phyloP scores from a whole-genome alignment of 352 stramenopile genomes.

The Phytophthora sp. region DNA sequence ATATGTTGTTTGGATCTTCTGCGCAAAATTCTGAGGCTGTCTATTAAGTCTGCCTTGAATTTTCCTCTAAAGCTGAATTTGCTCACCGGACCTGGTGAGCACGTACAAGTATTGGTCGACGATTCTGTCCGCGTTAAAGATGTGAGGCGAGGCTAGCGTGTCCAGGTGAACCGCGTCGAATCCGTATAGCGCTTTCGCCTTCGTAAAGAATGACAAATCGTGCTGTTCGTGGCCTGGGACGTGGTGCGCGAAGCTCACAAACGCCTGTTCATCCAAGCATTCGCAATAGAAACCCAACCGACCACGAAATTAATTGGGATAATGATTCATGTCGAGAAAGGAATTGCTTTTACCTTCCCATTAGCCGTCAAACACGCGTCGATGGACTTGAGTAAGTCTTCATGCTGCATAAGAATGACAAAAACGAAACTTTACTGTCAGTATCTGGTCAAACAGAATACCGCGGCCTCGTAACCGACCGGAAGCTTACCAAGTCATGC shows the following conservation, averaged over 20 bases:
- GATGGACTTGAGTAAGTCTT: conserved; percentile 53
- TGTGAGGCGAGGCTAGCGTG: conserved; percentile 45
- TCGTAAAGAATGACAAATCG: conserved; percentile 60
- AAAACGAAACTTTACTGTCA: conserved; percentile 1
- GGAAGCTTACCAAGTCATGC: conserved; percentile 48
- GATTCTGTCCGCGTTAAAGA: conserved; percentile 50
- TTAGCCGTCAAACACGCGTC: conserved; percentile 35
- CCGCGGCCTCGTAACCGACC: not conserved
- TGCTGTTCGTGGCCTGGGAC: conserved; percentile 54
- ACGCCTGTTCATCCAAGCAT: conserved; percentile 30
- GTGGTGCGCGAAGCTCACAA: conserved; percentile 61
- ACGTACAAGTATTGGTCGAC: conserved; percentile 57
- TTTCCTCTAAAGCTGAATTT: not conserved
- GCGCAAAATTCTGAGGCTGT: too few relatives aligned
- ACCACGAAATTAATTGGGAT: conserved; percentile 20
- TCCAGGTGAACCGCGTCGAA: conserved; percentile 49
- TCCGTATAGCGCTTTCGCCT: conserved; percentile 43
- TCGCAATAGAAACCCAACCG: not conserved
- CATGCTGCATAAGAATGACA: conserved; percentile 31
- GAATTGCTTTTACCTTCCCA: conserved; percentile 34
- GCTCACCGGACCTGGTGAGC: conserved; percentile 33
- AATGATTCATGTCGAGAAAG: not conserved
- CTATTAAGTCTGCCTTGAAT: too few relatives aligned
- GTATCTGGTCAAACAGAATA: too few relatives aligned
- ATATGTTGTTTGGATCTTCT: too few relatives aligned